Conservation (phyloP, 768 basidiomycete species). For the Termitomyces sp. region DNA sequence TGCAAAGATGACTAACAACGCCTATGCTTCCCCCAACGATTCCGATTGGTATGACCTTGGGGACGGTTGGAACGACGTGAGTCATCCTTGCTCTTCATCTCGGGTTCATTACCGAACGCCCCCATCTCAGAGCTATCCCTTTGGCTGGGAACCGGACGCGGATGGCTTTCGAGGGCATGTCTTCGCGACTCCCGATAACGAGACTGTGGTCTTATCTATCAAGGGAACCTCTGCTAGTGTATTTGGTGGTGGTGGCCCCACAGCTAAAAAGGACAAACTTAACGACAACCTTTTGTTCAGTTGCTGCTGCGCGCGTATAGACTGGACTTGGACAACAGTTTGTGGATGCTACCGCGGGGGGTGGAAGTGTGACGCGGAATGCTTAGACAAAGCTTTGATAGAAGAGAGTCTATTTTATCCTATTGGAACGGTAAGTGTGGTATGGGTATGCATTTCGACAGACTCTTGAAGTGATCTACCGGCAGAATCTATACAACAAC, state of each 20-base stretch:
- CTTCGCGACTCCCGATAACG: slow-evolving; percentile 81
- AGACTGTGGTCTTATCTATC: slow-evolving; percentile 83
- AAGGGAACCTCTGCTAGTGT: slow-evolving; percentile 88
- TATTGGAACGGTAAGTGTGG: slow-evolving; percentile 71
- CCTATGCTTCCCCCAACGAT: slow-evolving; percentile 69
- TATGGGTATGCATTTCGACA: slow-evolving; percentile 4
- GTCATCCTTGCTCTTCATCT: slow-evolving; percentile 16
- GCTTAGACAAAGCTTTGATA: slow-evolving; percentile 71
- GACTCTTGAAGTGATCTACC: background rate
- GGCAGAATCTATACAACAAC: slow-evolving; percentile 91
- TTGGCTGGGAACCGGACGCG: slow-evolving; percentile 89
- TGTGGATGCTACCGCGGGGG: slow-evolving; percentile 84
- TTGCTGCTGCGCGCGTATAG: slow-evolving; percentile 91
- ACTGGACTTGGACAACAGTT: slow-evolving; percentile 92
- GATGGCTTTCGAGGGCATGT: slow-evolving; percentile 92
- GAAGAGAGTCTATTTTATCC: slow-evolving; percentile 89
- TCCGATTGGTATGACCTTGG: slow-evolving; percentile 76
- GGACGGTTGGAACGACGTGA: slow-evolving; percentile 59
- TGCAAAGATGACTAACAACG: slow-evolving; percentile 95
- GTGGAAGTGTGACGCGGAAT: slow-evolving; percentile 79
- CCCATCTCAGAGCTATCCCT: slow-evolving; percentile 60
- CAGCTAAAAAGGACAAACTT: slow-evolving; percentile 86
- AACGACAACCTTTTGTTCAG: slow-evolving; percentile 94
- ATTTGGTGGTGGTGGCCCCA: slow-evolving; percentile 76
- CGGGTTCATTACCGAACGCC: slow-evolving; percentile 3